Base-by-base conservation (phyloP, 129 eudicot genomes). In the Escallonia rubra region DNA sequence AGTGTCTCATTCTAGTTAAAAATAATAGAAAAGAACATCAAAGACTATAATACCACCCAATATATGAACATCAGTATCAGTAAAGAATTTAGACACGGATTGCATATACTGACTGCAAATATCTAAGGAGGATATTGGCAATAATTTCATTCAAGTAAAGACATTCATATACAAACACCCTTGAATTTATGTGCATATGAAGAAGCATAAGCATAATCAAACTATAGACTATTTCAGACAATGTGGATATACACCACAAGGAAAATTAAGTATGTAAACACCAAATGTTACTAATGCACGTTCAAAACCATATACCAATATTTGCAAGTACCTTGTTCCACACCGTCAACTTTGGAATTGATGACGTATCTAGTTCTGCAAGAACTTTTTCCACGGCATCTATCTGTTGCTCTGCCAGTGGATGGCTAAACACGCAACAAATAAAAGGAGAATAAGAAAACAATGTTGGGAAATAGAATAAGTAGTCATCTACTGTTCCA, bases 311-410 rank as follows among this genome's bases (percentile, higher is more conserved):
- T 13, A 39, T 39, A 41, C 14, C 41, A 43, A 59, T n/a, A 10
- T 41, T 41, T 64, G 14, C 41, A 48, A n/a, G 55, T 72, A 91
- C 97, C 91, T 93, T 93, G 79, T 93, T 93, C 98, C 98, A 93
- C 54, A 89, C 96, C 67, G 80, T 89, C 66, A 93, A 79, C 58
- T 78, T 86, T 34, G 98, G 96, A 68, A 93, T 84, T 48, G 95
- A 84, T 61, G 90, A 71, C 4, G 84, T 68, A 62, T 93, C 96
- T 76, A 93, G 81, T 61, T 93, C 96, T 42, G 89, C 79, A 63
- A 92, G 86, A 75, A 92, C 96, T 64, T 83, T 88, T 40, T 92
- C 89, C 59, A 92, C 98, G 8, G 96, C 98, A 59, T 88, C 91
- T 43, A 88, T 88, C 60, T 92, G 98, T 75, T 79, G 96, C 78